Conservation (phyloP, 1,284 basidiomycete species). For the Trichosporon asahii region DNA sequence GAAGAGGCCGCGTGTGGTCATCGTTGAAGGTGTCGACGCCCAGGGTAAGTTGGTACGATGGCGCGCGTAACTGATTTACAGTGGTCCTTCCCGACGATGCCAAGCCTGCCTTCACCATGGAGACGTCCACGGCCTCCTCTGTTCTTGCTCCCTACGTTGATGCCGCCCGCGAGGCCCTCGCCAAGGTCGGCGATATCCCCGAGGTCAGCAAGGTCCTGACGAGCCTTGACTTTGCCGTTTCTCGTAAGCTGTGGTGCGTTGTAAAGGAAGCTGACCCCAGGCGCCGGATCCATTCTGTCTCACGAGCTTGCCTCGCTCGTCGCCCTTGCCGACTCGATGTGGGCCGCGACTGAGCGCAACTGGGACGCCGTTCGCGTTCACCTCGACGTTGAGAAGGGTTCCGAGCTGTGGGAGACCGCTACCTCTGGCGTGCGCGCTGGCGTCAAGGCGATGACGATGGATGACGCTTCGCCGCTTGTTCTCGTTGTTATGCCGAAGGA, state of each 20-base stretch:
- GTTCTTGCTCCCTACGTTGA: constrained; percentile 20
- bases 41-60: constrained; percentile 43
- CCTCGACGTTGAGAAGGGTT: constrained; percentile 31
- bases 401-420: constrained; percentile 43
- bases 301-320: constrained; percentile 46
- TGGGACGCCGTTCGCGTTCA: constrained; percentile 48
- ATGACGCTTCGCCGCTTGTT: constrained; percentile 43
- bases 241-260: constrained; percentile 1
- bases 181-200: constrained; percentile 13
- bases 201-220: constrained; percentile 21
- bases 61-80: neutral
- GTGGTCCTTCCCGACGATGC: constrained; percentile 8
- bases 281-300: constrained; percentile 38
- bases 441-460: constrained; percentile 46
- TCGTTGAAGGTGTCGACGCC: constrained; percentile 42
- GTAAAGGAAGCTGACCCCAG: constrained; percentile 29
- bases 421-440: constrained; percentile 41
- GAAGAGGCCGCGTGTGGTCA: constrained; percentile 41
- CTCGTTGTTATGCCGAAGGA: constrained; percentile 39
- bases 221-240: constrained; percentile 18
- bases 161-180: constrained; percentile 15
- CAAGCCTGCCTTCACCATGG: constrained; percentile 20
- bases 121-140: constrained; percentile 10
- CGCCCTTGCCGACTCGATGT: constrained; percentile 43
- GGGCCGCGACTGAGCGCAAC: constrained; percentile 24